Evolutionary conservation across 2,329 filamentous ascomycete species (phyloP).

Genomic region (Daldinia sp.): DNA sequence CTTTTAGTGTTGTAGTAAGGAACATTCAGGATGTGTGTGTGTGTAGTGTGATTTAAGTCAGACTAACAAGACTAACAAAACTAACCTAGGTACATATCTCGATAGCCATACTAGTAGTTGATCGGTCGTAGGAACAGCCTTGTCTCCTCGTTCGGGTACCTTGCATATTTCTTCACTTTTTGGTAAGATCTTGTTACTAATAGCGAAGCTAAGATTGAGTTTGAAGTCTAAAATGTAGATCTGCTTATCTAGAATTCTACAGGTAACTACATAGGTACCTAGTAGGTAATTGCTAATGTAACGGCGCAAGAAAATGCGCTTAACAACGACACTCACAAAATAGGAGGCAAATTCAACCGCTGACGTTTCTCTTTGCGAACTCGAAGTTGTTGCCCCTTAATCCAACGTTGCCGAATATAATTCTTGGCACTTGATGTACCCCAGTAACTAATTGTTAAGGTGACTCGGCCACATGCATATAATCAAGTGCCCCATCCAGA

Average conservation of each 20-base stretch:
- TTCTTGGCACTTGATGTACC: constrained; percentile 32
- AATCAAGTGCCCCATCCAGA: constrained; percentile 29
- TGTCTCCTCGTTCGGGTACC: constrained; percentile 30
- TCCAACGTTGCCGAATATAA: background rate
- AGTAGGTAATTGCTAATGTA: background rate
- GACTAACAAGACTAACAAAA: background rate
- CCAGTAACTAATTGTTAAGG: constrained; percentile 10
- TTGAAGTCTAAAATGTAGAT: background rate
- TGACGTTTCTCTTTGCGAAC: constrained; percentile 1
- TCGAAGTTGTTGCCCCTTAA: constrained; percentile 9
- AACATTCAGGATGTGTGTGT: background rate
- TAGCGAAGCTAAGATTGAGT: background rate
- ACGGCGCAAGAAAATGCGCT: too few species aligned
- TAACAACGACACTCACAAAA: too few species aligned
- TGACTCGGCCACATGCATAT: constrained; percentile 33
- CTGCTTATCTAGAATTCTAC: background rate
- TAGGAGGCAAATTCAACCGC: background rate
- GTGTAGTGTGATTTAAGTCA: background rate
- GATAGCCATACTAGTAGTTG: background rate
- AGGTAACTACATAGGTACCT: background rate
- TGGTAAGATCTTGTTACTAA: background rate
- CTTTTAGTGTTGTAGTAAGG: background rate
- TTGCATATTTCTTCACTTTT: constrained; percentile 33
- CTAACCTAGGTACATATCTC: background rate
- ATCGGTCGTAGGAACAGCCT: constrained; percentile 10